These are phyloP conservation scores for Epicoccum sorghinum DNA, from an alignment of 2,329 filamentous ascomycete species.

Conservation along the genomic window DNA sequence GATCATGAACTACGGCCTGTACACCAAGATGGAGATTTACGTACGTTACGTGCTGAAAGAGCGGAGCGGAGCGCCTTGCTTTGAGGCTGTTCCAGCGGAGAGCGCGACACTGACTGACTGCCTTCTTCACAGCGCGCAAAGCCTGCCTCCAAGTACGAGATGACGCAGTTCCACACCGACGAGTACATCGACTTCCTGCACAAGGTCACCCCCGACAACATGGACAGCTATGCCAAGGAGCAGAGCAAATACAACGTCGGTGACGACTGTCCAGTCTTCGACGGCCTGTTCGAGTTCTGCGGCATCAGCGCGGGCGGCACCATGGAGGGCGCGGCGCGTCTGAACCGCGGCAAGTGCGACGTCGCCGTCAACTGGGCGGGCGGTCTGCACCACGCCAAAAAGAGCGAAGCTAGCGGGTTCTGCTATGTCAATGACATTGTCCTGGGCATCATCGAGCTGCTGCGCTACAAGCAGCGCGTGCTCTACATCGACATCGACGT, in stretches of 20 bases:
- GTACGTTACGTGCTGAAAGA: slow-evolving; percentile 48
- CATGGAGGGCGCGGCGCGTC: slow-evolving; percentile 72
- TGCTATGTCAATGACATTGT: slow-evolving; percentile 99
- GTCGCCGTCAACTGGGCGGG: slow-evolving; percentile 76
- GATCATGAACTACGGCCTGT: slow-evolving; percentile 76
- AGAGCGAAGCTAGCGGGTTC: slow-evolving; percentile 90
- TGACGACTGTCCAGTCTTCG: slow-evolving; percentile 68
- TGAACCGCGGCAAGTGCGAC: slow-evolving; percentile 72
- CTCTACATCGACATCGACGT: slow-evolving; percentile 96
- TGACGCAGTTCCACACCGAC: slow-evolving; percentile 76
- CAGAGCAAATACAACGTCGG: slow-evolving; percentile 79
- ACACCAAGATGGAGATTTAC: slow-evolving; percentile 76
- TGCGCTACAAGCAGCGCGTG: slow-evolving; percentile 82
- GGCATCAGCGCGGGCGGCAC: slow-evolving; percentile 72
- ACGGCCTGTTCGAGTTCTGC: slow-evolving; percentile 73
- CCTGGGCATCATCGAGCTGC: slow-evolving; percentile 85
- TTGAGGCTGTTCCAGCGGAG: too few relatives aligned
- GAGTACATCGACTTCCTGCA: slow-evolving; percentile 75
- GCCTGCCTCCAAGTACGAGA: slow-evolving; percentile 69
- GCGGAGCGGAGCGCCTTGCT: too few relatives aligned
- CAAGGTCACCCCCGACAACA: slow-evolving; percentile 97
- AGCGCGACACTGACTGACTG: too few relatives aligned
- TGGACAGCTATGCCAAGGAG: slow-evolving; percentile 90
- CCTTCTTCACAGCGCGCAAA: slow-evolving; percentile 44
- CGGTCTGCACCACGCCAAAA: slow-evolving; percentile 95